phyloP scores from a whole-genome alignment of 768 basidiomycete species.

The Amyloporia xantha region DNA sequence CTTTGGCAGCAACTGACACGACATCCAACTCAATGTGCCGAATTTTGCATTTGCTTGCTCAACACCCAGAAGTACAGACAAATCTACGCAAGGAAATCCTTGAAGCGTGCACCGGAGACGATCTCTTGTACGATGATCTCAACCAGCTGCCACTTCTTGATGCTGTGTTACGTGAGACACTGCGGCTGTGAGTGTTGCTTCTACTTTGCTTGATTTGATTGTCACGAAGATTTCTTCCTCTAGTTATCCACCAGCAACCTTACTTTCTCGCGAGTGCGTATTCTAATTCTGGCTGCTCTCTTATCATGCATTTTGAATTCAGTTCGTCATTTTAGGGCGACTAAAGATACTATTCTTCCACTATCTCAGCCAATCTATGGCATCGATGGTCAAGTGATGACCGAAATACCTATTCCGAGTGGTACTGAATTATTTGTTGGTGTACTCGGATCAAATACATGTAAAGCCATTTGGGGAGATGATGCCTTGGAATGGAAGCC shows the following conservation, averaged over 20 bases:
- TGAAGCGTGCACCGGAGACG: constrained; percentile 19
- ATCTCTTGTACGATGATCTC: constrained; percentile 20
- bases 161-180: constrained; percentile 49
- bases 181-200: constrained; percentile 36
- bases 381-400: constrained; percentile 5
- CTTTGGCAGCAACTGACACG: constrained; percentile 21
- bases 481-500: constrained; percentile 36
- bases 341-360: constrained; percentile 37
- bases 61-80: constrained; percentile 28
- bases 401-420: constrained; percentile 27
- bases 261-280: constrained; percentile 9
- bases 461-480: constrained; percentile 35
- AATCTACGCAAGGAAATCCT: constrained; percentile 21
- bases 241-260: constrained; percentile 7
- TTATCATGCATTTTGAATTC: not conserved
- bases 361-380: constrained; percentile 3
- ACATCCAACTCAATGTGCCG: constrained; percentile 17
- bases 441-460: constrained; percentile 32
- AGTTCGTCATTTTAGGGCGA: constrained; percentile 12
- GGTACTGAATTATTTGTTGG: constrained; percentile 32
- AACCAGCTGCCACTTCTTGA: constrained; percentile 53
- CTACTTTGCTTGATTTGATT: not conserved
- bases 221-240: not conserved
- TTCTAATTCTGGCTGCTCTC: not conserved
- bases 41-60: constrained; percentile 17